phyloP scores from a whole-genome alignment of 2,329 filamentous ascomycete species.

The Trichoderma guizhouense region DNA sequence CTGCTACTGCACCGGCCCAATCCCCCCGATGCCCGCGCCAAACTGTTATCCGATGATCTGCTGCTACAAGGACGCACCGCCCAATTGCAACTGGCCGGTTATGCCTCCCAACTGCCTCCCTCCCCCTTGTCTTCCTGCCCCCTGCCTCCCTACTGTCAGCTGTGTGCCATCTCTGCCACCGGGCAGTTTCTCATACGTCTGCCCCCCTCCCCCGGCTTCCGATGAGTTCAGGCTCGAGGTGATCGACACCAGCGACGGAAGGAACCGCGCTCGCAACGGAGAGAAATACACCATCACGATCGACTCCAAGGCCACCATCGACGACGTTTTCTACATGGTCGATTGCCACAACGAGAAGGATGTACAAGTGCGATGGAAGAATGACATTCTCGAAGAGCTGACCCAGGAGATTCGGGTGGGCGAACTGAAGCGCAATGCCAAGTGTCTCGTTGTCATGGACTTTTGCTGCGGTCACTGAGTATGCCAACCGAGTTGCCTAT shows the following conservation, averaged over 20 bases:
- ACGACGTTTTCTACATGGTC: constrained; percentile 25
- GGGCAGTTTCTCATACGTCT: background rate
- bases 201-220: background rate
- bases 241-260: constrained; percentile 23
- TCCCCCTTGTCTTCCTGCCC: background rate
- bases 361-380: constrained; percentile 30
- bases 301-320: constrained; percentile 17
- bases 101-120: background rate
- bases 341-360: constrained; percentile 26
- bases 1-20: background rate
- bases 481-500: background rate
- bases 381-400: constrained; percentile 26
- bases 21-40: background rate
- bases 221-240: constrained; percentile 22
- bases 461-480: constrained; percentile 25
- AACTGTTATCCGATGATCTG: background rate
- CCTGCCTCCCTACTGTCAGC: no score
- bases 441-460: constrained; percentile 25
- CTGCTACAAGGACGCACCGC: background rate
- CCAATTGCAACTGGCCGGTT: background rate
- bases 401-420: constrained; percentile 23
- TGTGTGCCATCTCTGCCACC: background rate
- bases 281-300: constrained; percentile 24
- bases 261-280: constrained; percentile 21
- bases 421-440: constrained; percentile 23